Evolutionary conservation across 805 yeast species (phyloP), one percentile per base, ranked within the genome.

Genomic region (Kregervanrija delftensis): DNA sequence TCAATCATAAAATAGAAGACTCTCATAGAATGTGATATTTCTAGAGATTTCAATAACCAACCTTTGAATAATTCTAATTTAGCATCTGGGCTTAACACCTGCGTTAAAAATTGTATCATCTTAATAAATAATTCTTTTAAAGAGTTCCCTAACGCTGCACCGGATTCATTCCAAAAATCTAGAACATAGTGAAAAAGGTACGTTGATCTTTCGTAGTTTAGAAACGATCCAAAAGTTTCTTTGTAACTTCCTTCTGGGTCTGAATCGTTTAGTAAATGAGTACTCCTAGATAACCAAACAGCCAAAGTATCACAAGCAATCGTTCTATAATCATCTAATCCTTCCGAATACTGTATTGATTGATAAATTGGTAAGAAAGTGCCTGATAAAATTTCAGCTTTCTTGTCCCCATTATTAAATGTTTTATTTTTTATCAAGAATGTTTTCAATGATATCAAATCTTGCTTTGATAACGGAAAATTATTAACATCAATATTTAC

Each of bases 101-200:
- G 51, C 42, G 36, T 56, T 52, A 38, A 63, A 16, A 79, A 65
- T 2, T 54, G 49, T 10, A 82, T 58, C 41, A 82, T 55, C 52
- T 82, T 86, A 2, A 59, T 43, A 40, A 87, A 73, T 39, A 88
- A 56, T 31, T 79, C 85, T 44, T 70, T 74, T 42, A 86, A 59
- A 0, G 95, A 81, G 55, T 83, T 86, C 5, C 83, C 78, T 28
- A 86, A 60, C 0, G 95, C 81, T 2, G 85, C 78, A 4, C 83
- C 81, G 1, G 86, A 74, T 41, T 81, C 86, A 43, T 77, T 78
- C 80, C 89, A 81, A 58, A 76, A 80, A 51, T 81, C 89, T 34
- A 82, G 63, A 11, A 83, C 71, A 58, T 75, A 83, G 17, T 67
- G 67, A 54, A 77, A 76, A 1, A 79, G 44, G 22, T 45, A 50